Base-by-base conservation (phyloP, 1,139 yeast genomes). In the Candida tropicalis region DNA sequence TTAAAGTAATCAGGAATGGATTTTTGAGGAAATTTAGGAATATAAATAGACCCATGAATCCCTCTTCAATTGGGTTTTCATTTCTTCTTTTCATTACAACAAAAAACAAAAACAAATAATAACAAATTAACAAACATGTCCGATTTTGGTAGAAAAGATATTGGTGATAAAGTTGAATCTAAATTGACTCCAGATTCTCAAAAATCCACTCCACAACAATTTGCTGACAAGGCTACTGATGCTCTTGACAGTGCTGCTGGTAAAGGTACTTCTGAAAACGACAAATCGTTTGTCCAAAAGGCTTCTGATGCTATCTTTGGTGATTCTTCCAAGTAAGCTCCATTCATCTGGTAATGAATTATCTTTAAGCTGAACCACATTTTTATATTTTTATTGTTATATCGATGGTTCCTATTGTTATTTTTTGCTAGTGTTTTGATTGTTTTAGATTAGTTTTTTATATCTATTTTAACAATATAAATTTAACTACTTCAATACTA, bases 91-190 rank as follows among this genome's bases (percentile, higher is more conserved):
- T 31, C 39, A 27, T n/a, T 16, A 27, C 3, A 28, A 40, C 31
- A 31, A 38, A 20, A n/a, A n/a, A n/a, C n/a, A n/a, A n/a, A n/a
- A 16, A 15, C 31, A 41, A 23, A 37, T 16, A 34, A 32, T 10
- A 25, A 18, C 40, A 38, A 36, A 9, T 24, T 18, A 29, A 29
- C 34, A 32, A 53, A 38, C 33, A 72, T 71, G 77, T 68, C 76
- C 51, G 77, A 72, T 65, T 50, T 62, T 37, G 77, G 77, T 48
- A 70, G 77, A 69, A 68, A 72, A 66, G 62, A 63, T 53, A 60
- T 71, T 55, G 56, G 67, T 48, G 75, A 70, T 59, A 72, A 71
- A 61, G 51, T 69, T 45, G 48, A 56, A 48, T 61, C 68, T 45
- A 59, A 68, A 43, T 58, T 71, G 37, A 70, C 60, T 53, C 77